phyloP scores from a whole-genome alignment of 306 rosid genomes.

The peach (Prunus persica) region DNA sequence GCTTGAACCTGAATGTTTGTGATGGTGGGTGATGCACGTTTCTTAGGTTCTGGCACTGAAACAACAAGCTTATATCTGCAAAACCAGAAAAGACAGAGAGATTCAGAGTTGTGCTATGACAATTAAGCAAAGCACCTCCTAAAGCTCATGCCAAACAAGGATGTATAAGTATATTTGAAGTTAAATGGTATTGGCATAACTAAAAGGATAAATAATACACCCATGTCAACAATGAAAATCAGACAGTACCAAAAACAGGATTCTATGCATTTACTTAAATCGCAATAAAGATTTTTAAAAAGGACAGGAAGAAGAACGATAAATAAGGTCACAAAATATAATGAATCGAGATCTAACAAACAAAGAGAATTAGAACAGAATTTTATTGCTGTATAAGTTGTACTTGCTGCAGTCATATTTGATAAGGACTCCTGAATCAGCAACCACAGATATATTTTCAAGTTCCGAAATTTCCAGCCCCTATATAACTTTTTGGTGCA shows the following conservation, averaged over 20 bases:
- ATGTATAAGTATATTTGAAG: background rate
- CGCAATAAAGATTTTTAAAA: background rate
- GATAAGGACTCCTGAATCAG: background rate
- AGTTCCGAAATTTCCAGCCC: background rate
- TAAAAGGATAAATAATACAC: background rate
- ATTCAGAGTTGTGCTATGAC: background rate
- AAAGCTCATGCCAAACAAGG: background rate
- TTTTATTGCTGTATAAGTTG: background rate
- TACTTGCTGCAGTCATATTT: background rate
- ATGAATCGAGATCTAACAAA: background rate
- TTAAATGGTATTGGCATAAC: background rate
- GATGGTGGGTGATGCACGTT: constrained; percentile 73
- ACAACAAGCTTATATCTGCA: constrained; percentile 93
- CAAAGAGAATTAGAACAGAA: background rate
- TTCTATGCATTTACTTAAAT: background rate
- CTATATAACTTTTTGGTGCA: background rate
- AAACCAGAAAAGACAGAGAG: constrained; percentile 8
- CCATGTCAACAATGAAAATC: background rate
- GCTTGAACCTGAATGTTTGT: constrained; percentile 81
- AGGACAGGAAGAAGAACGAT: background rate
- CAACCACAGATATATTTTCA: background rate
- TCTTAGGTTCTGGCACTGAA: constrained; percentile 87
- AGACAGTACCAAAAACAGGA: background rate
- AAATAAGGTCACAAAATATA: background rate
- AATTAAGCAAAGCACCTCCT: background rate